Percentiles rank a stretch among this genome's conserved stretches.
Evolutionary conservation across 1,139 yeast species (phyloP).

Genomic region (Sugiyamaella sp.): DNA sequence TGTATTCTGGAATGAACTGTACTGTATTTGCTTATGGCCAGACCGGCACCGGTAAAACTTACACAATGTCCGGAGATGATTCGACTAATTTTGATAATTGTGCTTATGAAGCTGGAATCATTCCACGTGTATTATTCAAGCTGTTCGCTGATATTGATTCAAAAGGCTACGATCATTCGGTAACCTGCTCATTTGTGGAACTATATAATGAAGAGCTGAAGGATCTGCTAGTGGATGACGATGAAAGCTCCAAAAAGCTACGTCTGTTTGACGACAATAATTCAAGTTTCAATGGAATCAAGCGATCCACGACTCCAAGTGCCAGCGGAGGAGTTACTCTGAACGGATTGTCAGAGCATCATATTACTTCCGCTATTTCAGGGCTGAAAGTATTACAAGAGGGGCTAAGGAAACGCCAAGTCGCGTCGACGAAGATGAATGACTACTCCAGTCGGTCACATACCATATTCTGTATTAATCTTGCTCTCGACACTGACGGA

Average conservation of each 20-base stretch:
- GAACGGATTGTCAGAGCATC: conserved; percentile 51
- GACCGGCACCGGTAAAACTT: conserved; percentile 86
- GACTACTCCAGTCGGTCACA: conserved; percentile 65
- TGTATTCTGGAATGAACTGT: conserved; percentile 58
- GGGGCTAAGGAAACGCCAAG: conserved; percentile 56
- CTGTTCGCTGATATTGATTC: conserved; percentile 33
- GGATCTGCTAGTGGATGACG: conserved; percentile 53
- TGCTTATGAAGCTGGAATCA: conserved; percentile 57
- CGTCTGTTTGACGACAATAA: conserved; percentile 49
- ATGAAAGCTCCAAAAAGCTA: conserved; percentile 40
- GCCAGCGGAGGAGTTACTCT: conserved; percentile 39
- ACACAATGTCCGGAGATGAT: conserved; percentile 81
- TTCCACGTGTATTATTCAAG: conserved; percentile 57
- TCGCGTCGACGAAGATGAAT: conserved; percentile 65
- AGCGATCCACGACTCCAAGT: conserved; percentile 1
- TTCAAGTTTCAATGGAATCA: neutral
- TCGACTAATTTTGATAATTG: conserved; percentile 28
- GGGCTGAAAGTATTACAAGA: conserved; percentile 48
- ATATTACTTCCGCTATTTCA: conserved; percentile 38
- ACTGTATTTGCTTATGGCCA: conserved; percentile 88
- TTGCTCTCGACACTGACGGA: conserved; percentile 47
- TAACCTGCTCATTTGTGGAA: conserved; percentile 71
- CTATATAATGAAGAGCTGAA: conserved; percentile 72
- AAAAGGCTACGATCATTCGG: conserved; percentile 54
- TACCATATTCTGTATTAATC: conserved; percentile 67